phyloP scores from a whole-genome alignment of 2,329 filamentous ascomycete genomes.

The Sarocladiaceae sp. region DNA sequence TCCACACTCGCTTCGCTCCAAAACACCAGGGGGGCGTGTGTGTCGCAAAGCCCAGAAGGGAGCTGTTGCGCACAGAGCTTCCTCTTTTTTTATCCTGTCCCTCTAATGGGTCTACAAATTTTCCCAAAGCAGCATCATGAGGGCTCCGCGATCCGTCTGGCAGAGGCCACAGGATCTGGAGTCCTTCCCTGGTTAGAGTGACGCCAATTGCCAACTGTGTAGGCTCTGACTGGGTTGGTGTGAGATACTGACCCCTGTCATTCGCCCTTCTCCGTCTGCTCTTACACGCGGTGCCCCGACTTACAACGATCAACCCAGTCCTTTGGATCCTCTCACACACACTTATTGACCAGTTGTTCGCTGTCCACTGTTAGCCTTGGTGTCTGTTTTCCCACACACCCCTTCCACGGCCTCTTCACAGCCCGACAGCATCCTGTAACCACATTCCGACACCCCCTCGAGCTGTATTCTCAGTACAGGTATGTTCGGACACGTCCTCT shows the following conservation, averaged over 20 bases:
- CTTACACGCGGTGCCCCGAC: not conserved
- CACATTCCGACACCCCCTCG: slow-evolving; percentile 1
- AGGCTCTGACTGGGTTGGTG: not conserved
- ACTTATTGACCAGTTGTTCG: not conserved
- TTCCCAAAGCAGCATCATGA: not conserved
- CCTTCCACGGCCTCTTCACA: not conserved
- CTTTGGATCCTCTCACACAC: not conserved
- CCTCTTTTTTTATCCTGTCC: not conserved
- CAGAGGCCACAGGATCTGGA: not conserved
- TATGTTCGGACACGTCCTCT: not conserved
- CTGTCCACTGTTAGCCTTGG: not conserved
- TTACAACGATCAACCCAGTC: not conserved
- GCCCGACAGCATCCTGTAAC: slow-evolving; percentile 7
- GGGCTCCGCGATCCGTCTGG: not conserved
- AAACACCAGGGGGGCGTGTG: no score
- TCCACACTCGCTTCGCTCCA: no score
- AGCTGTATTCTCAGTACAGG: no score
- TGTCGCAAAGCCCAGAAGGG: no score
- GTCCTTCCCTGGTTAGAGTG: not conserved
- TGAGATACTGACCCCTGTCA: not conserved
- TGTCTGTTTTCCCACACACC: slow-evolving; percentile 2
- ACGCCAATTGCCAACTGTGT: not conserved
- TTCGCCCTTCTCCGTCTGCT: not conserved
- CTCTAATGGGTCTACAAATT: not conserved
- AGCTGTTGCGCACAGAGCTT: not conserved